Evolutionary conservation across 805 yeast genomes (phyloP).

Genomic region (Peterozyma toletana): DNA sequence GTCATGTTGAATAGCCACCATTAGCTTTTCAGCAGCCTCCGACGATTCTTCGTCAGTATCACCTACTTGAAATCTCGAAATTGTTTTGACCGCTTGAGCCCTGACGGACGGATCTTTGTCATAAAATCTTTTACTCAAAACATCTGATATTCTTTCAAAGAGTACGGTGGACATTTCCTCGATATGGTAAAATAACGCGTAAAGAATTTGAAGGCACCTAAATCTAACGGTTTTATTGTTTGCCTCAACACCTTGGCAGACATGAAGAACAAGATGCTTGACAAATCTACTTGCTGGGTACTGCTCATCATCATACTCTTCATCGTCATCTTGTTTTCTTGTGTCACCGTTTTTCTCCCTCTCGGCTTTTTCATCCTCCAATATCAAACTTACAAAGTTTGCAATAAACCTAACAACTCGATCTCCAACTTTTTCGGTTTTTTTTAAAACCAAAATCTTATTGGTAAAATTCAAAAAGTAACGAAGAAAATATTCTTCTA

Average conservation of each 20-base stretch:
- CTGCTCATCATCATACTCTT: conserved; percentile 31
- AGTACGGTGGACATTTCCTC: conserved; percentile 72
- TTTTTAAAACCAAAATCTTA: conserved; percentile 59
- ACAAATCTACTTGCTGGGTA: conserved; percentile 44
- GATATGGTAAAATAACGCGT: conserved; percentile 61
- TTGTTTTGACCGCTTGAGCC: conserved; percentile 74
- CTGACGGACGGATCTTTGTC: conserved; percentile 77
- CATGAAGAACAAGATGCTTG: conserved; percentile 53
- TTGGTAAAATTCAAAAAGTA: conserved; percentile 56
- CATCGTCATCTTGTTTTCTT: conserved; percentile 16
- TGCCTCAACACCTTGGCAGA: conserved; percentile 74
- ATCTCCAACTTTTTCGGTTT: conserved; percentile 67
- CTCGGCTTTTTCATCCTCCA: conserved; percentile 21
- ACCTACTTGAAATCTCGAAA: conserved; percentile 65
- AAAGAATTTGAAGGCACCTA: conserved; percentile 70
- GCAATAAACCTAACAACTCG: conserved; percentile 63
- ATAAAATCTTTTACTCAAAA: conserved; percentile 53
- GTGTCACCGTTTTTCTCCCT: conserved; percentile 15
- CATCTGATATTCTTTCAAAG: conserved; percentile 53
- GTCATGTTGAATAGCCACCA: conserved; percentile 63
- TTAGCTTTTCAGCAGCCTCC: conserved; percentile 38
- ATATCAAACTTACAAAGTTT: conserved; percentile 46
- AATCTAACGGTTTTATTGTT: conserved; percentile 71
- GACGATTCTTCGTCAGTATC: conserved; percentile 32
- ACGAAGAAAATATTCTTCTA: conserved; percentile 52